phyloP scores from a whole-genome alignment of 345 rosid genomes.

The Linum lewisii region DNA sequence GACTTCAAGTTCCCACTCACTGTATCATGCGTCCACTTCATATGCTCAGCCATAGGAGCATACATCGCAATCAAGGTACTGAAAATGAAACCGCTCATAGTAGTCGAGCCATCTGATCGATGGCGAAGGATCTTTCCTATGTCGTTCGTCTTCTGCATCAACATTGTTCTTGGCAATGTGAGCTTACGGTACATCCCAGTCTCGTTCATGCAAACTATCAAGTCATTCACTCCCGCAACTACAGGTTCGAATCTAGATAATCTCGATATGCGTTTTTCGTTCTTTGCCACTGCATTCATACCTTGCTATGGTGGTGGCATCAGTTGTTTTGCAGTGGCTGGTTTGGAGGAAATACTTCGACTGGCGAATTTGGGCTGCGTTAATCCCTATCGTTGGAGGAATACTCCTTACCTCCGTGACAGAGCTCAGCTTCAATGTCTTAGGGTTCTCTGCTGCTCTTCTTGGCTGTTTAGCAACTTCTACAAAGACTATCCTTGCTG shows the following conservation, averaged over 20 bases:
- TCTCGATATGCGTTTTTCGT: too few species aligned
- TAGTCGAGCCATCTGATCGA: slow-evolving; percentile 82
- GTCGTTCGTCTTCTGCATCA: slow-evolving; percentile 95
- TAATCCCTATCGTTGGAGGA: slow-evolving; percentile 93
- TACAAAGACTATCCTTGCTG: slow-evolving; percentile 95
- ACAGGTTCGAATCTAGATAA: slow-evolving; percentile 49
- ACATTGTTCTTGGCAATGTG: slow-evolving; percentile 92
- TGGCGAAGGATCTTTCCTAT: slow-evolving; percentile 97
- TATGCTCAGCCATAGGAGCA: slow-evolving; percentile 94
- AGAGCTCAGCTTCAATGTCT: slow-evolving; percentile 89
- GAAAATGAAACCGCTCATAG: slow-evolving; percentile 80
- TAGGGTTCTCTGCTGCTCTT: slow-evolving; percentile 95
- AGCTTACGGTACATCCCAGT: slow-evolving; percentile 95
- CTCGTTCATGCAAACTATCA: slow-evolving; percentile 98
- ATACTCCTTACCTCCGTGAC: slow-evolving; percentile 90
- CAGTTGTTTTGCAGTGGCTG: slow-evolving; percentile 96
- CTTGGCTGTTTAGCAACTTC: slow-evolving; percentile 99
- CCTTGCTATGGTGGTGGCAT: slow-evolving; percentile 18
- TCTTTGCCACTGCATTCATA: too few species aligned
- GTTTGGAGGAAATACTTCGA: slow-evolving; percentile 96
- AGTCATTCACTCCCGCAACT: slow-evolving; percentile 98
- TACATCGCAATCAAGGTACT: slow-evolving; percentile 77
- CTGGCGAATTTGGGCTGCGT: slow-evolving; percentile 95
- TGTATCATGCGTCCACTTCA: slow-evolving; percentile 89
- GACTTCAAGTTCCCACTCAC: slow-evolving; percentile 96